Evolutionary conservation across 2,329 filamentous ascomycete genomes (phyloP).

Genomic region (Plectosphaerella plurivora): DNA sequence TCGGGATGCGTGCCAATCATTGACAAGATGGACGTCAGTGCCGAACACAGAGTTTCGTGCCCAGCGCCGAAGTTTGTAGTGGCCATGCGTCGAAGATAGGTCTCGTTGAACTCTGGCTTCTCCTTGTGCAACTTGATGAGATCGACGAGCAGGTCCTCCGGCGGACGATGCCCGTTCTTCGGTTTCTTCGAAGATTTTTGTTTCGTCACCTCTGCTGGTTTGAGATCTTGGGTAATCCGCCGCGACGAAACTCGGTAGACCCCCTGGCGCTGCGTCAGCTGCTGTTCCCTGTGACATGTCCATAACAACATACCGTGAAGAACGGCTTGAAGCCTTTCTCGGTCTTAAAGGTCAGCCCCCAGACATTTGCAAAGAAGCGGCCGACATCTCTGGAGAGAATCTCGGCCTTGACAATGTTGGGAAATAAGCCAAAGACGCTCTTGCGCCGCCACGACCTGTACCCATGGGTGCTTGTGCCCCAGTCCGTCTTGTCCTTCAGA

Average conservation of each 20-base stretch:
- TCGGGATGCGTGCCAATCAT: slow-evolving; percentile 36
- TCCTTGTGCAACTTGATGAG: slow-evolving; percentile 40
- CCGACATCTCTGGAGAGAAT: slow-evolving; percentile 29
- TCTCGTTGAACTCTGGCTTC: slow-evolving; percentile 40
- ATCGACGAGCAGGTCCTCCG: slow-evolving; percentile 38
- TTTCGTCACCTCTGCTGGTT: slow-evolving; percentile 14
- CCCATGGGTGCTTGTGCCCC: slow-evolving; percentile 40
- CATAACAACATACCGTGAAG: slow-evolving; percentile 37
- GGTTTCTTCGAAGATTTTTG: slow-evolving; percentile 19
- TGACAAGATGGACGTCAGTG: slow-evolving; percentile 42
- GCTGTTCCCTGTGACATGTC: not conserved
- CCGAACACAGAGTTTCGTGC: slow-evolving; percentile 50
- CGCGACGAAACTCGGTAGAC: slow-evolving; percentile 21
- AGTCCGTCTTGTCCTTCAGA: slow-evolving; percentile 37
- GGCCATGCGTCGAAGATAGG: slow-evolving; percentile 46
- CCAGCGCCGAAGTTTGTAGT: slow-evolving; percentile 53
- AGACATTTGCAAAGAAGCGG: slow-evolving; percentile 34
- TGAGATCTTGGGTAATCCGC: slow-evolving; percentile 24
- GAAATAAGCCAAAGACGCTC: slow-evolving; percentile 48
- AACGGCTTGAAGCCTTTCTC: slow-evolving; percentile 41
- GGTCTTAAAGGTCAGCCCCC: slow-evolving; percentile 40
- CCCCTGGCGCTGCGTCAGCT: not conserved
- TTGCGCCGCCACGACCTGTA: slow-evolving; percentile 49
- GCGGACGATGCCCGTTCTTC: slow-evolving; percentile 5
- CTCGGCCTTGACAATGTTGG: slow-evolving; percentile 31